Base-by-base conservation (phyloP, 78 protist genomes). In the Dictyostelium capitatum region DNA sequence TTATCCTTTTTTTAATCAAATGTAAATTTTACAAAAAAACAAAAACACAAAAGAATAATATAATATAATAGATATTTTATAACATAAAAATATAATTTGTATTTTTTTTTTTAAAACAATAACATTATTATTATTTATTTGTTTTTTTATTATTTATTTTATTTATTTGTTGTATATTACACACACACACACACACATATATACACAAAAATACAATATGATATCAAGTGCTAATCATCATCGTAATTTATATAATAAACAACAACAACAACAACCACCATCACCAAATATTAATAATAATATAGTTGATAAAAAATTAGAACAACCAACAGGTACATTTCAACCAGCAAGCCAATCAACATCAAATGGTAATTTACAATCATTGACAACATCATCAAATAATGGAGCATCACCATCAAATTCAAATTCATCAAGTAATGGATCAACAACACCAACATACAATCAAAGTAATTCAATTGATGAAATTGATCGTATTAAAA, bases 181-280 rank as follows among this genome's bases (percentile, higher is more conserved):
- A 37, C 43, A 37, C 43, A 37, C 43, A 37, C 43, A 6, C 4
- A 67, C 9, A 4, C 4, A 67, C 6, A 6, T 67, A 17, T 69
- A 12, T 7, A 69, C 20, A 6, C 10, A 77, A 46, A 47, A 77
- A 56, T 50, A 62, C n/a, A n/a, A n/a, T n/a, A 80, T 80, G 87
- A 80, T 80, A 80, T 80, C 87, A 17, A 62, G 51, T 62, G 53
- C 87, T 79, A 79, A 79, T 79, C 83, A 79, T 79, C 83, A 79
- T 62, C 87, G 87, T 80, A 79, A 28, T 50, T 15, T 79, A 6
- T 54, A 54, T 79, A 46, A 47, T 72, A 73, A 73, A 43, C 17
- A 43, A n/a, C 75, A 67, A 12, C 25, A 4, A 28, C 25, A 30
- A 1, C 43, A n/a, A 46, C 41, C 41, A 43, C 32, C 75, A 67